These are phyloP conservation scores for Fusarium transvaalense DNA, from an alignment of 2,329 filamentous ascomycete genomes.

Conservation along the genomic window DNA sequence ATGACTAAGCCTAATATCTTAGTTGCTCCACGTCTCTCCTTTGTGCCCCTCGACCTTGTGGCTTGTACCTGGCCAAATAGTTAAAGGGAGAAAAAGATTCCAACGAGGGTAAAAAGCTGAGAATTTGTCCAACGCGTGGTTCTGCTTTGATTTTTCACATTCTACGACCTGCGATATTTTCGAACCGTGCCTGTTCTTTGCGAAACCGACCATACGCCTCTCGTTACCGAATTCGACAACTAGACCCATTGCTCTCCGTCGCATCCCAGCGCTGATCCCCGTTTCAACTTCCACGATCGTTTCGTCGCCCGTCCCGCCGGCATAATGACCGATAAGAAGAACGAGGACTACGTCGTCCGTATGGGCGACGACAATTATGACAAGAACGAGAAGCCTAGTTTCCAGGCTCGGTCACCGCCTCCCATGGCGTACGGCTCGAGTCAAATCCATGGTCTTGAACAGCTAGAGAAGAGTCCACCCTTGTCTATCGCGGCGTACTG, in stretches of 20 bases:
- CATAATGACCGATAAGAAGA: conserved; percentile 88
- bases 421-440: conserved; percentile 36
- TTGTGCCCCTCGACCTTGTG: conserved; percentile 40
- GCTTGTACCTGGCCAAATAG: conserved; percentile 24
- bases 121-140: conserved; percentile 2
- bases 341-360: conserved; percentile 80
- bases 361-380: conserved; percentile 71
- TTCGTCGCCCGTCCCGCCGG: conserved; percentile 42
- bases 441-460: conserved; percentile 39
- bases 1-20: conserved; percentile 37
- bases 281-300: conserved; percentile 36
- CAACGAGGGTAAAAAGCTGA: conserved; percentile 18
- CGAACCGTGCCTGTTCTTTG: neutral
- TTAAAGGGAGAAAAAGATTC: conserved; percentile 39
- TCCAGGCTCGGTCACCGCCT: conserved; percentile 54
- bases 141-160: conserved; percentile 12
- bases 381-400: conserved; percentile 65
- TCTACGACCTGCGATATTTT: neutral
- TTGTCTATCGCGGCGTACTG: conserved; percentile 92
- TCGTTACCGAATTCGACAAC: conserved; percentile 20
- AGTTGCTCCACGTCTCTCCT: conserved; percentile 42
- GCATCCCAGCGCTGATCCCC: conserved; percentile 34
- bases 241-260: conserved; percentile 24
- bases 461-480: conserved; percentile 79
- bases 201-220: conserved; percentile 14